phyloP scores from a whole-genome alignment of 345 rosid species.

The Acer campestre region DNA sequence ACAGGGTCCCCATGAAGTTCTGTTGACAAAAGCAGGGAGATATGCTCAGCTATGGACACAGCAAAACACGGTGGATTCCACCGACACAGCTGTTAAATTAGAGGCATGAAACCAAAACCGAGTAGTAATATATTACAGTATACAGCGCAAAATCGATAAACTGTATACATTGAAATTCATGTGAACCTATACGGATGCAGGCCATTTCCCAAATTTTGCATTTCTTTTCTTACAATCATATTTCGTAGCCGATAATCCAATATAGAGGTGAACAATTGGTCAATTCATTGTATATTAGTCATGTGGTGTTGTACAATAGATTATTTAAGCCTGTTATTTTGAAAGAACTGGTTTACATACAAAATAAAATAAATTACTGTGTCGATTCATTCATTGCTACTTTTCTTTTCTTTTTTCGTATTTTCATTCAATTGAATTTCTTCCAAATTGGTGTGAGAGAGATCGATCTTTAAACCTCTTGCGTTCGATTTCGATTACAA shows the following conservation, averaged over 20 bases:
- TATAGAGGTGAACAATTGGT: not conserved
- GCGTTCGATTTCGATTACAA: too few relatives aligned
- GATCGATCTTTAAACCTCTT: not conserved
- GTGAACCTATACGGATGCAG: not conserved
- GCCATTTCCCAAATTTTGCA: not conserved
- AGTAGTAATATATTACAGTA: not conserved
- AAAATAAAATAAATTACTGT: not conserved
- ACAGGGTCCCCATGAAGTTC: slow-evolving; percentile 89
- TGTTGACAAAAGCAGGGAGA: slow-evolving; percentile 78
- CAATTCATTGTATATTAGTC: not conserved
- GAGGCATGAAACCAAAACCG: slow-evolving; percentile 27
- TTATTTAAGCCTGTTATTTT: not conserved
- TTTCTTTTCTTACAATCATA: not conserved
- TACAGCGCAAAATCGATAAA: not conserved
- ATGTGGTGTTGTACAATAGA: not conserved
- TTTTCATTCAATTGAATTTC: too few relatives aligned
- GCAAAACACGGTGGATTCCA: slow-evolving; percentile 70
- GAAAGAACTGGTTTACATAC: not conserved
- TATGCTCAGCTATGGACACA: slow-evolving; percentile 96
- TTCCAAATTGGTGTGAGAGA: not conserved
- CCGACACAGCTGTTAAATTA: slow-evolving; percentile 56
- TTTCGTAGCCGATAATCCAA: not conserved
- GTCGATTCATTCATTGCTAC: too few relatives aligned
- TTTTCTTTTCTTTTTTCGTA: too few relatives aligned
- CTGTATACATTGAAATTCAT: not conserved